Evolutionary conservation across 2,329 filamentous ascomycete species (phyloP).

Genomic region (Raffaelea arxii): DNA sequence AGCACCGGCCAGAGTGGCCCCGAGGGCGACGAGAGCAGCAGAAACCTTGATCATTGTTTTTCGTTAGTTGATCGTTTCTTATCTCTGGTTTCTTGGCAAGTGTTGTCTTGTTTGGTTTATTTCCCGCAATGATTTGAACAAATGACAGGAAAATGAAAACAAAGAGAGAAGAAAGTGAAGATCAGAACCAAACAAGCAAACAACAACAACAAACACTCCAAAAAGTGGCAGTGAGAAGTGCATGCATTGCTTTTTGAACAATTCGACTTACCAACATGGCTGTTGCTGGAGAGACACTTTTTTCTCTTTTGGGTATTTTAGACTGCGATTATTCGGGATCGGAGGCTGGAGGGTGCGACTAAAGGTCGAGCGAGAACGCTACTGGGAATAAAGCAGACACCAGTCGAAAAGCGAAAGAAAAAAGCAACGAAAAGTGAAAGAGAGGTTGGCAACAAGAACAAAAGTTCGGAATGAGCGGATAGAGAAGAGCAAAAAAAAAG

Average conservation of each 20-base stretch:
- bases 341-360: not conserved
- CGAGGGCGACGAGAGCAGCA: conserved; percentile 40
- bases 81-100: not conserved
- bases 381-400: not conserved
- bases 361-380: too few species aligned
- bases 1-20: conserved; percentile 43
- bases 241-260: too few species aligned
- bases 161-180: not conserved
- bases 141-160: conserved; percentile 1
- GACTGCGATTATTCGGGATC: not conserved
- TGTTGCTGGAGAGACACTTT: too few species aligned
- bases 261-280: too few species aligned
- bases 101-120: not conserved
- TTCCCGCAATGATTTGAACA: not conserved
- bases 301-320: too few species aligned
- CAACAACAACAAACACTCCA: too few species aligned
- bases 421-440: not conserved
- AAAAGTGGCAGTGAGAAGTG: too few species aligned
- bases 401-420: not conserved
- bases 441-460: not conserved
- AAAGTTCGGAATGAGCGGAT: not conserved
- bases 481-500: not conserved
- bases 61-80: too few species aligned
- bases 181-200: not conserved
- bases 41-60: conserved; percentile 27